A percentile compares a stretch with the other conserved stretches of the same genome.
Conservation (phyloP, 2,329 filamentous ascomycete species). For the Trichoderma endophyticum region DNA sequence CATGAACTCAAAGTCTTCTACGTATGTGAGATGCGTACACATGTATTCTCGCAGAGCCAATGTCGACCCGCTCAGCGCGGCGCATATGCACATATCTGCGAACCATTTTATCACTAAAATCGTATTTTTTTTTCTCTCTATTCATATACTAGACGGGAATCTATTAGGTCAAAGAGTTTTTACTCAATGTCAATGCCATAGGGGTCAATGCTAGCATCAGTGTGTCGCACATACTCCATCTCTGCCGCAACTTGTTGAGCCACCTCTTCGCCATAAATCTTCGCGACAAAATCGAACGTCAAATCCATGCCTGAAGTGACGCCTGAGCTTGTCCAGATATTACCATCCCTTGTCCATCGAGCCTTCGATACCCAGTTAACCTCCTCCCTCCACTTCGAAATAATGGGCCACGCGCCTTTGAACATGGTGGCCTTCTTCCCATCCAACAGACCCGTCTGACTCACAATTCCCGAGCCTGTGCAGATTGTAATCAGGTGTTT, state of each 20-base stretch:
- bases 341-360: neutral
- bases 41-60: too few species aligned
- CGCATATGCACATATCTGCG: too few species aligned
- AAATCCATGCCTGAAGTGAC: neutral
- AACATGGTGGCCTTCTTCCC: neutral
- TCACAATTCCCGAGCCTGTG: neutral
- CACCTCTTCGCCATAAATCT: neutral
- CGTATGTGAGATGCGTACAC: too few species aligned
- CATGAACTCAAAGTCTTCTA: too few species aligned
- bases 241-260: neutral
- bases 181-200: neutral
- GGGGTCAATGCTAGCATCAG: neutral
- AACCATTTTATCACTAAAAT: too few species aligned
- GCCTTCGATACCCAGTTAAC: neutral
- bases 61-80: too few species aligned
- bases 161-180: neutral
- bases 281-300: neutral
- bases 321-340: neutral
- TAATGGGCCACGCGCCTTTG: neutral
- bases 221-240: neutral
- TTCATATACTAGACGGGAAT: neutral
- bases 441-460: neutral
- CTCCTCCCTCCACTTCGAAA: neutral
- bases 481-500: neutral
- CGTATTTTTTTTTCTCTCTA: neutral